Conservation (phyloP, 2,329 filamentous ascomycete species). For the Stachybotrys echinatus region DNA sequence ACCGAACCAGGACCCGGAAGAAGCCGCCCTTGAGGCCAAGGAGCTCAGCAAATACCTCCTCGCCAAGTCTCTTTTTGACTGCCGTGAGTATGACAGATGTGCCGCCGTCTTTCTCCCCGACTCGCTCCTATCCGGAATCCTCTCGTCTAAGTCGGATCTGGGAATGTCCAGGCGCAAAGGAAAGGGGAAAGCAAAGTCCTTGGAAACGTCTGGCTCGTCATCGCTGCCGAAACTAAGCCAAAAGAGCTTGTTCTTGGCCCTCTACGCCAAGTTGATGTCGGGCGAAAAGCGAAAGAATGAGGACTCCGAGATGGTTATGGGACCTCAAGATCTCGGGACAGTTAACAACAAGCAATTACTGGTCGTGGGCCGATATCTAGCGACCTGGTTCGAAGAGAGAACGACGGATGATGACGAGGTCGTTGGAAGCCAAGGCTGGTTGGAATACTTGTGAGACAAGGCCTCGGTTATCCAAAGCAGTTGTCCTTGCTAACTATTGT, state of each 20-base stretch:
- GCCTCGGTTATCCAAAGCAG: not conserved
- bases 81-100: slow-evolving; percentile 89
- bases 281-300: slow-evolving; percentile 96
- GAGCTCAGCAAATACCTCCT: slow-evolving; percentile 82
- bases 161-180: slow-evolving; percentile 38
- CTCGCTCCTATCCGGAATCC: slow-evolving; percentile 63
- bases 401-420: slow-evolving; percentile 53
- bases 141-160: slow-evolving; percentile 42
- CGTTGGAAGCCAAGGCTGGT: slow-evolving; percentile 75
- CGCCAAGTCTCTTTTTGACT: slow-evolving; percentile 93
- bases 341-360: slow-evolving; percentile 82
- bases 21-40: slow-evolving; percentile 69
- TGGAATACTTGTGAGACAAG: slow-evolving; percentile 66
- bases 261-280: slow-evolving; percentile 89
- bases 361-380: slow-evolving; percentile 67
- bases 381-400: slow-evolving; percentile 73
- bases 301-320: slow-evolving; percentile 95
- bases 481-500: slow-evolving; percentile 2
- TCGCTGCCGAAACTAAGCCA: slow-evolving; percentile 65
- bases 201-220: slow-evolving; percentile 14
- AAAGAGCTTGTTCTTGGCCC: slow-evolving; percentile 83
- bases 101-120: slow-evolving; percentile 84
- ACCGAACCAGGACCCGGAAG: slow-evolving; percentile 60
- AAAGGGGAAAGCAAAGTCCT: slow-evolving; percentile 53
- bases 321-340: slow-evolving; percentile 81